Conservation (phyloP, 768 basidiomycete species). For the Holtermanniella nyarrowii region DNA sequence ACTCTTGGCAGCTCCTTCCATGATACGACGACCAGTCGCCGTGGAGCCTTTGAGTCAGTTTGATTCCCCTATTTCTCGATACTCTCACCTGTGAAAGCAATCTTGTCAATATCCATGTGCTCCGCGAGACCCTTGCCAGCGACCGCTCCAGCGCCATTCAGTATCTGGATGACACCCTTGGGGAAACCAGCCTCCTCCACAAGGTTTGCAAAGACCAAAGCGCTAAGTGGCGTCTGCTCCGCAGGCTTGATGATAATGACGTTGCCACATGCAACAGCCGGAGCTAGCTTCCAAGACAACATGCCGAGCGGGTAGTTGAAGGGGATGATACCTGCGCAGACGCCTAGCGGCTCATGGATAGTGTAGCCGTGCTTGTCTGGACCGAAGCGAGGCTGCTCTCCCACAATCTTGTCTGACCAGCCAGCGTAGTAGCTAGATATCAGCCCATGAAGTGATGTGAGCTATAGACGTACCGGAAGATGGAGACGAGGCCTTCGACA, state of each 20-base stretch:
- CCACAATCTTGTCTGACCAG: slow-evolving; percentile 73
- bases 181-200: slow-evolving; percentile 17
- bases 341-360: slow-evolving; percentile 7
- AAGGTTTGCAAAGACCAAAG: slow-evolving; percentile 7
- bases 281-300: slow-evolving; percentile 6
- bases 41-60: slow-evolving; percentile 6
- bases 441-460: not conserved
- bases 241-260: slow-evolving; percentile 67
- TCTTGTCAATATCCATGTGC: slow-evolving; percentile 15
- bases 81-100: slow-evolving; percentile 9
- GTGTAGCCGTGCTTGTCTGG: slow-evolving; percentile 4
- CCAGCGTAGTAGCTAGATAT: slow-evolving; percentile 60
- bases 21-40: slow-evolving; percentile 13
- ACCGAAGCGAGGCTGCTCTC: not conserved
- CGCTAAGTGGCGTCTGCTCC: slow-evolving; percentile 15
- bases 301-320: slow-evolving; percentile 8
- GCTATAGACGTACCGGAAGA: not conserved
- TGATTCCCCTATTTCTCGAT: no score
- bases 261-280: slow-evolving; percentile 46
- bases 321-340: slow-evolving; percentile 6
- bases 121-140: slow-evolving; percentile 13
- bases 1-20: slow-evolving; percentile 12
- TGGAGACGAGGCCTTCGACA: not conserved
- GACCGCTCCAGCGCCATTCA: slow-evolving; percentile 15
- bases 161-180: slow-evolving; percentile 16